Evolutionary conservation across 495 filamentous ascomycete genomes (phyloP), one percentile per base, ranked within the genome.

Genomic region (Filosporella fistucella): DNA sequence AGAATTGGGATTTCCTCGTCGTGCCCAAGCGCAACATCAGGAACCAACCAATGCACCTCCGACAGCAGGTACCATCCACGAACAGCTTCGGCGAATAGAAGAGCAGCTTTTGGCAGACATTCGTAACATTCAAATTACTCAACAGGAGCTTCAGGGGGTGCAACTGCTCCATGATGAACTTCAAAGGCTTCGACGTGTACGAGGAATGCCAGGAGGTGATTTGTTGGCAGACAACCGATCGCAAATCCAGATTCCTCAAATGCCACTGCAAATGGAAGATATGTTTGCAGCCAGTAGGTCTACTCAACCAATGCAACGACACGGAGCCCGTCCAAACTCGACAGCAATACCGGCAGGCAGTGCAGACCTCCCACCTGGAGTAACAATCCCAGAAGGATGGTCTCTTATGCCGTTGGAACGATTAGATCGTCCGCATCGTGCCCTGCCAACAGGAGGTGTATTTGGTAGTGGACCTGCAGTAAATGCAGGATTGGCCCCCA

Each of bases 321-420:
- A 74, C 55, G 61, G 62, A 29, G 69, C 52, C 12, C 43, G 62
- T 26, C 56, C 67, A 25, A 61, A 67, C 23, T 63, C 67, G 17
- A 53, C 66, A 17, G 64, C 79, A 7, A 72, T 89, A 45, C 70
- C 74, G 18, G 64, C 84, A 12, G 85, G 83, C 16, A 82, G 87
- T 58, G 60, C 77, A 18, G 78, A 85, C 33, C 68, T 91, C 16
- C 88, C 88, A 2, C 76, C 81, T 30, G 87, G 88, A 8, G 68
- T 91, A 12, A 76, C 66, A 11, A 77, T 94, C 23, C 88, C 88
- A 2, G 69, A 75, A 32, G 88, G 88, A 6, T 94, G 88, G 88
- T 82, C 78, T 18, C 61, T 94, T 22, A 65, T 85, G 25, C 85
- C 85, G 42, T 70, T 89, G 10, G 75, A 84, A 30, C 70, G 82